Evolutionary conservation across 345 rosid genomes (phyloP).

Genomic region (Trapa bicornis): DNA sequence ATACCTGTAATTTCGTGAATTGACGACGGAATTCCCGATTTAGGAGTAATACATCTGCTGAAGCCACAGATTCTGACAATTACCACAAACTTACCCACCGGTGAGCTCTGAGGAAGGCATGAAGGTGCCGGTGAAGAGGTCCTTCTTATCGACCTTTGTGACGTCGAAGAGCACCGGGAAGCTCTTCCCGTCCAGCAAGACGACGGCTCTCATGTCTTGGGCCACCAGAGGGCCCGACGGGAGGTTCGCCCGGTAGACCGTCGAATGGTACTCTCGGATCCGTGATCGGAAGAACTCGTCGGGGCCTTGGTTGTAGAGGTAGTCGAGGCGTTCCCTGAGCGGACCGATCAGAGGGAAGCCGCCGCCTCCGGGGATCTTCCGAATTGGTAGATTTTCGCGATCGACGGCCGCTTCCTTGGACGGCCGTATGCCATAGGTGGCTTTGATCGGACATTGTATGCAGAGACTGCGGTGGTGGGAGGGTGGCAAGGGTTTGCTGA

Average conservation of each 20-base stretch:
- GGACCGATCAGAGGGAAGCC: conserved; percentile 19
- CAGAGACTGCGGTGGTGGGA: background rate
- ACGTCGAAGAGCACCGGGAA: conserved; percentile 23
- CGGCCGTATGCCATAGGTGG: background rate
- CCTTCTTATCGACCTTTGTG: conserved; percentile 18
- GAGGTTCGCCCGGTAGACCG: conserved; percentile 21
- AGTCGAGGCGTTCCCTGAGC: conserved; percentile 19
- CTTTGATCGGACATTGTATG: background rate
- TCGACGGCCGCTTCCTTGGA: conserved; percentile 1
- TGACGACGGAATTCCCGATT: background rate
- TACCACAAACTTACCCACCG: conserved; percentile 9
- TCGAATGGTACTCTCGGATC: conserved; percentile 13
- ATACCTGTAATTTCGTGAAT: conserved; percentile 1
- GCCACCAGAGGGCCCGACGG: conserved; percentile 19
- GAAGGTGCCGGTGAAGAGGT: conserved; percentile 17
- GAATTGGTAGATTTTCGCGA: conserved; percentile 5
- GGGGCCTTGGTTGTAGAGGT: conserved; percentile 19
- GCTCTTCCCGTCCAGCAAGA: conserved; percentile 18
- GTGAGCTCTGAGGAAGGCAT: conserved; percentile 15
- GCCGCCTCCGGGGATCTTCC: conserved; percentile 16
- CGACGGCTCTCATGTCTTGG: conserved; percentile 10
- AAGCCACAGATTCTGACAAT: background rate
- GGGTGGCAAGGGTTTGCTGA: background rate
- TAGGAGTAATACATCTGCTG: background rate
- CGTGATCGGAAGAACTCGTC: conserved; percentile 17